A percentile compares a stretch with the other conserved stretches of the same genome.
phyloP scores from a whole-genome alignment of 345 rosid genomes.

The Aethionema arabicum region DNA sequence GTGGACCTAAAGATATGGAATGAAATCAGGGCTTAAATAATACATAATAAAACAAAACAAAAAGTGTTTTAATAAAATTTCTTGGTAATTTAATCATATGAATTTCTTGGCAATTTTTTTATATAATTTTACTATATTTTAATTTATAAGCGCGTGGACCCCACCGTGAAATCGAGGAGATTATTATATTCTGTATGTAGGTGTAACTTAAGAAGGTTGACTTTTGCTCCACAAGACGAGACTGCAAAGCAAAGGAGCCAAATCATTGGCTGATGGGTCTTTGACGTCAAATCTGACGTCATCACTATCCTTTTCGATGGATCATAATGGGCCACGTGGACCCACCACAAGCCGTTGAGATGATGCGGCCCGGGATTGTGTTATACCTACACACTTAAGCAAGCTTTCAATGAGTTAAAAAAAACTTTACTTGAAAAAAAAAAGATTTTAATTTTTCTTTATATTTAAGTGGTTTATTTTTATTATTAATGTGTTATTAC shows the following conservation, averaged over 20 bases:
- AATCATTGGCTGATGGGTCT: slow-evolving; percentile 39
- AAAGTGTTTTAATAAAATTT: slow-evolving; percentile 3
- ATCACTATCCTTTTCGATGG: slow-evolving; percentile 24
- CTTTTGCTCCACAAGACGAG: slow-evolving; percentile 51
- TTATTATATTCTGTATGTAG: slow-evolving; percentile 22
- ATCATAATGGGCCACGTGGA: slow-evolving; percentile 27
- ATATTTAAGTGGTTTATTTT: too few relatives aligned
- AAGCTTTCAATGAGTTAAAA: too few relatives aligned
- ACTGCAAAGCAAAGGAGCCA: slow-evolving; percentile 64
- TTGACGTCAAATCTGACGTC: slow-evolving; percentile 43
- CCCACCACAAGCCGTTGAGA: slow-evolving; percentile 26
- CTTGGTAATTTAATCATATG: slow-evolving; percentile 1
- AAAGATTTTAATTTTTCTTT: too few relatives aligned
- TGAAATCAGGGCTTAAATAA: slow-evolving; percentile 26
- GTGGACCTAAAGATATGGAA: slow-evolving; percentile 40
- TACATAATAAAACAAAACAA: not conserved
- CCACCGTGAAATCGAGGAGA: not conserved
- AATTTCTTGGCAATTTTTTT: not conserved
- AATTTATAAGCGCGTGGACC: slow-evolving; percentile 21
- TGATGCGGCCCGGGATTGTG: slow-evolving; percentile 25
- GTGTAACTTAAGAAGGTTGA: slow-evolving; percentile 49
- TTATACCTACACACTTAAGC: slow-evolving; percentile 3
- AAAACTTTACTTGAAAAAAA: too few relatives aligned
- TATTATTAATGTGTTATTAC: too few relatives aligned
- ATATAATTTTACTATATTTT: not conserved